phyloP scores from a whole-genome alignment of 2,329 filamentous ascomycete species.

The Ophiocordyceps australis region DNA sequence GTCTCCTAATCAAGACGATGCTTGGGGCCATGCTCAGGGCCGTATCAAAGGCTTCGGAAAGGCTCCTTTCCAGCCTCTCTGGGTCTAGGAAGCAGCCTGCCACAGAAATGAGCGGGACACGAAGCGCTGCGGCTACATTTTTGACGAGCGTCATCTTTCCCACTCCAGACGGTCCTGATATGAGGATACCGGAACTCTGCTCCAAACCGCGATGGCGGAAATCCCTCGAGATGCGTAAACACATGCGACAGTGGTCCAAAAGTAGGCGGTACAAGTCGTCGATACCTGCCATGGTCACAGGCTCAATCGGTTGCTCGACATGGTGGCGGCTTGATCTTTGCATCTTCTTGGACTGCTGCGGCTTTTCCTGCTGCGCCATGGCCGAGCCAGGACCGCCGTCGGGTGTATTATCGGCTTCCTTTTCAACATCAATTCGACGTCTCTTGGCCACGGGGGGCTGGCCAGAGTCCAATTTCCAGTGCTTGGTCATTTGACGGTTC shows the following conservation, averaged over 20 bases:
- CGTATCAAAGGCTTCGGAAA: slow-evolving; percentile 41
- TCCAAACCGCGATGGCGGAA: no score
- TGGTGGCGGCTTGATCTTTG: slow-evolving; percentile 12
- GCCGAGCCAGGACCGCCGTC: not conserved
- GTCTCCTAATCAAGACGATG: slow-evolving; percentile 80
- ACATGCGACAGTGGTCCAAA: slow-evolving; percentile 4
- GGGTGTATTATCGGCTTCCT: slow-evolving; percentile 6
- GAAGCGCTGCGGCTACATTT: slow-evolving; percentile 52
- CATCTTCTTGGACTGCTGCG: slow-evolving; percentile 9
- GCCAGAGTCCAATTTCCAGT: slow-evolving; percentile 12
- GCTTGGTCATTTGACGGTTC: slow-evolving; percentile 22
- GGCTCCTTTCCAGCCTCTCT: slow-evolving; percentile 19
- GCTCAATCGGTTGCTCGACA: slow-evolving; percentile 9
- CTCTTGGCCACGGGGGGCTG: slow-evolving; percentile 13
- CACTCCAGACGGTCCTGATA: slow-evolving; percentile 66
- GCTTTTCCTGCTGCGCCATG: slow-evolving; percentile 9
- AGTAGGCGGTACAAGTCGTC: slow-evolving; percentile 8
- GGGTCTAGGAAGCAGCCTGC: slow-evolving; percentile 16
- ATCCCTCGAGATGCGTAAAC: slow-evolving; percentile 3
- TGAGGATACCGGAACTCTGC: slow-evolving; percentile 37
- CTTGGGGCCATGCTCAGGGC: slow-evolving; percentile 75
- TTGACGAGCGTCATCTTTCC: slow-evolving; percentile 66
- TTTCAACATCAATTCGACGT: slow-evolving; percentile 11
- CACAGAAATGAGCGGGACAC: slow-evolving; percentile 52
- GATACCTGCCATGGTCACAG: slow-evolving; percentile 11